phyloP scores from a whole-genome alignment of 305 asterid species.

The Stenogyne calaminthoides region DNA sequence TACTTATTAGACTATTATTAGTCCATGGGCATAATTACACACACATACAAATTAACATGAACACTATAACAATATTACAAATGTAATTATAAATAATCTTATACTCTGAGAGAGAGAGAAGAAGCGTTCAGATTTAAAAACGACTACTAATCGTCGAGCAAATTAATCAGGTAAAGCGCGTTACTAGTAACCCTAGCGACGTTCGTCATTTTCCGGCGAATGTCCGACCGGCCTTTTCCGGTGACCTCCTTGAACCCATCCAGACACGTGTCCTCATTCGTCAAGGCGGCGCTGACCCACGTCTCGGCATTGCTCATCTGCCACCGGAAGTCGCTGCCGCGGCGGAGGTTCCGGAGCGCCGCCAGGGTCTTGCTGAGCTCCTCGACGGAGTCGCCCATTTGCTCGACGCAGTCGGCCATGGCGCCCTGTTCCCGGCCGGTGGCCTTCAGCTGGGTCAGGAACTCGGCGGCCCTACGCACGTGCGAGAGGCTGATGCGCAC shows the following conservation, averaged over 20 bases:
- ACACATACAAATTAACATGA: background rate
- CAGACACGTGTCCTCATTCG: constrained; percentile 84
- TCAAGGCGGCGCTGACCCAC: constrained; percentile 96
- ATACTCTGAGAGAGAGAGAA: background rate
- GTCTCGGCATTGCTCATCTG: constrained; percentile 94
- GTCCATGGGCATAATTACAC: constrained; percentile 23
- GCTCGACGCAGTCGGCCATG: constrained; percentile 68
- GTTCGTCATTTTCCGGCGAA: constrained; percentile 53
- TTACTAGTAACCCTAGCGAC: constrained; percentile 85
- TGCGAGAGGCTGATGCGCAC: constrained; percentile 68
- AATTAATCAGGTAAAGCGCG: constrained; percentile 78
- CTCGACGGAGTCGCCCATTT: constrained; percentile 71
- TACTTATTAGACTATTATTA: background rate
- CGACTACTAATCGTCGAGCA: constrained; percentile 36
- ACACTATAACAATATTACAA: background rate
- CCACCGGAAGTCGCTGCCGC: constrained; percentile 67
- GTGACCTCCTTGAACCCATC: constrained; percentile 76
- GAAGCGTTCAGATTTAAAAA: background rate
- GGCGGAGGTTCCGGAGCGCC: constrained; percentile 60
- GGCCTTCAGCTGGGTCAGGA: constrained; percentile 41
- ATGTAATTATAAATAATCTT: background rate
- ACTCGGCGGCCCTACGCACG: constrained; percentile 47
- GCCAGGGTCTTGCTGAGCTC: constrained; percentile 62
- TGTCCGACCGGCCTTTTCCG: constrained; percentile 59
- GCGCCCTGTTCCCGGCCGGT: constrained; percentile 58